Conservation (phyloP, 164 flowering plant species). For the grape (Vitis vinifera) region DNA sequence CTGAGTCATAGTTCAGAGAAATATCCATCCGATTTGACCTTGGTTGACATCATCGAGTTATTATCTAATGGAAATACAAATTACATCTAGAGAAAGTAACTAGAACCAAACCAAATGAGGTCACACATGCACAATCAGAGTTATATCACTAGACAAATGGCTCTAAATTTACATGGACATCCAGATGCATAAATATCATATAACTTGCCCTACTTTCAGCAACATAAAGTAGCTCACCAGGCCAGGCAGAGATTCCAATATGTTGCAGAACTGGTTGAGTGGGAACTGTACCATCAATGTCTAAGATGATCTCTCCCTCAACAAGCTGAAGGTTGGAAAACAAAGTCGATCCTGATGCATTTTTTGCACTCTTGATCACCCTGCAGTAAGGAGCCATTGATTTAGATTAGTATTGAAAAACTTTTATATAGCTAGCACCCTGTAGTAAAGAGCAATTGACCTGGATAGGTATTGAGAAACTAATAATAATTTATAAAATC, state of each 20-base stretch:
- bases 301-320: constrained; percentile 71
- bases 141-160: neutral
- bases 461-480: neutral
- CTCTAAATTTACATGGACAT: neutral
- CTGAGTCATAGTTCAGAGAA: neutral
- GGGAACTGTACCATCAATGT: constrained; percentile 80
- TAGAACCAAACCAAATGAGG: neutral
- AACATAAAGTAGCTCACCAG: constrained; percentile 53
- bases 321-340: constrained; percentile 54
- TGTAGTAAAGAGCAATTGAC: too few relatives aligned
- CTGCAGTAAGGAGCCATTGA: constrained; percentile 30
- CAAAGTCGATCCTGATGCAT: constrained; percentile 29
- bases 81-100: neutral
- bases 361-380: constrained; percentile 56
- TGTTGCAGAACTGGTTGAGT: constrained; percentile 90
- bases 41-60: too few relatives aligned
- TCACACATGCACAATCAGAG: neutral
- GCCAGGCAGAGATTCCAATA: constrained; percentile 88
- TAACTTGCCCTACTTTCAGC: neutral
- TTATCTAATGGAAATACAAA: too few relatives aligned
- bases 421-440: too few relatives aligned
- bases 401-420: neutral
- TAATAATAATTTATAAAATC: neutral
- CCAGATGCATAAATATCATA: neutral
- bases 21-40: too few relatives aligned